Evolutionary conservation across 495 filamentous ascomycete genomes (phyloP), one percentile per base, ranked within the genome.

Genomic region (Patellaria atrata): DNA sequence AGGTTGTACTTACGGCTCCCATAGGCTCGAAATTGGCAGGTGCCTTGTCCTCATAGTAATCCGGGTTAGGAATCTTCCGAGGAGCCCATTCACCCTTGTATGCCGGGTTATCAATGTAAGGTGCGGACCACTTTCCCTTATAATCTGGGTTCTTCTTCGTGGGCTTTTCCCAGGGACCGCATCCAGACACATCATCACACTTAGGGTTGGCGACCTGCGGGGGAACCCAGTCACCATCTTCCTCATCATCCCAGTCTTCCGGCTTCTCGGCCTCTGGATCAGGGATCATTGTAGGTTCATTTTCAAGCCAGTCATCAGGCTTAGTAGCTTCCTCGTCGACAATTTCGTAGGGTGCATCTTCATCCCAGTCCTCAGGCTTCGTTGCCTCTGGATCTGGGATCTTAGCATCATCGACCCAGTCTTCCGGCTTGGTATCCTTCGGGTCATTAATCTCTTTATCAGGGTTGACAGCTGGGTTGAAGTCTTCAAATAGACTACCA

Each of bases 171-270:
- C 91, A 99, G 55, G 78, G 69, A 50, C 91, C 91, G 59, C 89
- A 96, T 51, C 91, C 91, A 63, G 87, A 85, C 43, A 66, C 79
- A 31, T 94, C 86, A 41, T 75, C 73, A 54, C 91, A 96, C 74
- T 92, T 92, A 57, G 89, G 82, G 74, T 96, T 96, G 53, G 81
- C 70, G 26, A 94, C 74, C 38, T 74, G 83, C n/a, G 91, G 91
- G 20, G 89, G 65, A 47, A 94, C 61, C 85, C 86, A 99, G 64
- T 99, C 91, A 54, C 91, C 91, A 65, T 99, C 91, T 63, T 99
- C 91, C 68, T 96, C 91, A 39, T 96, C 89, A 65, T 96, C 89
- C 91, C 91, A 99, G 52, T 96, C 89, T 64, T 94, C 91, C 41
- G 91, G 91, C 75, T 94, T 99, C 69, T 85, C 72, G 23, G 91